These are phyloP conservation scores for Prototheca wickerhamii DNA, from an alignment of 163 green algal species.

Conservation along the genomic window DNA sequence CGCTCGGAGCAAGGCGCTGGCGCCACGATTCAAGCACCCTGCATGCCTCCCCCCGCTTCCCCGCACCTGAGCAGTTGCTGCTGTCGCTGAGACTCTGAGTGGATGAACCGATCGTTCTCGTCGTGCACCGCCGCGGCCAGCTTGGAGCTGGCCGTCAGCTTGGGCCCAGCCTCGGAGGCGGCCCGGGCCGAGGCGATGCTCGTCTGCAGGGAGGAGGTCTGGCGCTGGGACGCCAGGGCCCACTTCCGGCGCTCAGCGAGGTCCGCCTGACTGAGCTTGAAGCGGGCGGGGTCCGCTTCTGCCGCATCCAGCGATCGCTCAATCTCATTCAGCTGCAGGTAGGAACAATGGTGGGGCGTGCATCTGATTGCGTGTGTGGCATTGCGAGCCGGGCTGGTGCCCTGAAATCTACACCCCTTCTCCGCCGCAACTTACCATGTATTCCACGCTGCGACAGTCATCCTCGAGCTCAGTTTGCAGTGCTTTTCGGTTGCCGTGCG, in stretches of 20 bases:
- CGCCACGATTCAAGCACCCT: neutral
- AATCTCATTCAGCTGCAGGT: slow-evolving; percentile 4
- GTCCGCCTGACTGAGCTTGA: slow-evolving; percentile 46
- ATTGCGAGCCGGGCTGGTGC: neutral
- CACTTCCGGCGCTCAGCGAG: slow-evolving; percentile 45
- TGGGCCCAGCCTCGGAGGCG: neutral
- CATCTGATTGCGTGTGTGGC: too few species aligned
- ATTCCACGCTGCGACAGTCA: slow-evolving; percentile 46
- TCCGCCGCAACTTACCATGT: slow-evolving; percentile 19
- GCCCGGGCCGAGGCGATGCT: slow-evolving; percentile 10
- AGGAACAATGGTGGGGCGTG: slow-evolving; percentile 1
- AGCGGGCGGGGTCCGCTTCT: slow-evolving; percentile 51
- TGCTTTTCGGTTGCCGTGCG: slow-evolving; percentile 11
- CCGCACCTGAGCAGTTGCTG: slow-evolving; percentile 33
- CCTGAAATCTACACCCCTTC: neutral
- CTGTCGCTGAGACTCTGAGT: slow-evolving; percentile 32
- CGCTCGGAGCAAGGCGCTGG: neutral
- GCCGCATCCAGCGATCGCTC: slow-evolving; percentile 45
- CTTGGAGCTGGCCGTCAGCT: slow-evolving; percentile 16
- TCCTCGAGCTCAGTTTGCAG: slow-evolving; percentile 37
- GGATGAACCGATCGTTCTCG: slow-evolving; percentile 50
- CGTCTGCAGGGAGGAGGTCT: neutral
- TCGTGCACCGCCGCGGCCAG: slow-evolving; percentile 27
- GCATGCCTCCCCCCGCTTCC: neutral
- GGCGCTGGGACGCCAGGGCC: slow-evolving; percentile 32